Conservation (phyloP, 2,329 filamentous ascomycete genomes). For the Venturiaceae sp. region DNA sequence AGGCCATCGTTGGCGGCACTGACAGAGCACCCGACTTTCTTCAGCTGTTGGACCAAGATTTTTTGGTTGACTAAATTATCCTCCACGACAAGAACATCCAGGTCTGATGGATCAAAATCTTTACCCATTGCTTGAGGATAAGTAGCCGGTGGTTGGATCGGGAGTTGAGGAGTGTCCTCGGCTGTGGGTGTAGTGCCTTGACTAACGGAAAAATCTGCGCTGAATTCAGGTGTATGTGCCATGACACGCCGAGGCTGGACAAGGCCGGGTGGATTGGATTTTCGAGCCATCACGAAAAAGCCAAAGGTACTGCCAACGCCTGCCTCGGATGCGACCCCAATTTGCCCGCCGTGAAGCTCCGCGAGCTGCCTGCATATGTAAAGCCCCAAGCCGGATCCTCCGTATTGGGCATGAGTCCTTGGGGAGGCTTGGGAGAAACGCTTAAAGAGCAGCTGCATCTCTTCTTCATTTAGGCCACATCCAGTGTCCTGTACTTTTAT, state of each 20-base stretch:
- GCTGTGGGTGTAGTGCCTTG: not conserved
- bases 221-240: not conserved
- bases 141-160: not conserved
- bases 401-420: constrained; percentile 40
- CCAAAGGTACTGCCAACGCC: constrained; percentile 55
- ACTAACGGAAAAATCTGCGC: not conserved
- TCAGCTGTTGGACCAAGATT: constrained; percentile 8
- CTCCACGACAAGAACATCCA: constrained; percentile 8
- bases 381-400: constrained; percentile 33
- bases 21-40: constrained; percentile 3
- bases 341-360: constrained; percentile 59
- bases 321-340: constrained; percentile 51
- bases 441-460: constrained; percentile 50
- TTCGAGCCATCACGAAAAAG: constrained; percentile 48
- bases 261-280: not conserved
- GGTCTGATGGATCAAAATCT: not conserved
- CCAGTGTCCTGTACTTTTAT: constrained; percentile 59
- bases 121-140: not conserved
- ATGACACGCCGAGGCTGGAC: not conserved
- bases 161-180: not conserved
- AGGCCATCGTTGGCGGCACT: constrained; percentile 6
- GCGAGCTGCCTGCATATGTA: constrained; percentile 62
- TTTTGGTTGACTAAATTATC: constrained; percentile 10
- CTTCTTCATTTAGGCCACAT: constrained; percentile 50
- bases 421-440: constrained; percentile 60